These are phyloP conservation scores for Quercus dentata DNA, from an alignment of 306 rosid species.

Conservation along the genomic window DNA sequence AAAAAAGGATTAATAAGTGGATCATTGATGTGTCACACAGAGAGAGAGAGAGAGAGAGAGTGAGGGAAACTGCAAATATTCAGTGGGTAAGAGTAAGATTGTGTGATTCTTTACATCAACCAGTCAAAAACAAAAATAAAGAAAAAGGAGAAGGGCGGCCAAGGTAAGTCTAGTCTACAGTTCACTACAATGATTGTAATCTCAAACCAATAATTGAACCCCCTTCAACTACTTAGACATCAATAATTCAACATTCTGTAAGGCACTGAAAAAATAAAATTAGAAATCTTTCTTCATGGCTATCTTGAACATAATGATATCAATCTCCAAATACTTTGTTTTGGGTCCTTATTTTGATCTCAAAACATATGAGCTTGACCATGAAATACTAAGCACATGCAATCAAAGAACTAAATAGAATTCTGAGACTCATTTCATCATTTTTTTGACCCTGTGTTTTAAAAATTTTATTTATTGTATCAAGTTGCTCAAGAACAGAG, in stretches of 20 bases:
- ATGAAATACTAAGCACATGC: not conserved
- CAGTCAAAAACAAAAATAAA: constrained; percentile 12
- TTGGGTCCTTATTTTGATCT: not conserved
- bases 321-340: not conserved
- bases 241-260: constrained; percentile 45
- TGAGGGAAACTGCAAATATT: not conserved
- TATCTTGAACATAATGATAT: not conserved
- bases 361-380: not conserved
- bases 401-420: not conserved
- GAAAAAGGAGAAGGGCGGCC: constrained; percentile 30
- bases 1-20: not conserved
- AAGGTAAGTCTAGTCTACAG: constrained; percentile 54
- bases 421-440: not conserved
- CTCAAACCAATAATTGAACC: constrained; percentile 64
- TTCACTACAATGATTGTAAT: constrained; percentile 56
- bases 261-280: not conserved
- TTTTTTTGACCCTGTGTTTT: not conserved
- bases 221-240: constrained; percentile 29
- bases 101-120: constrained; percentile 12
- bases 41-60: not conserved
- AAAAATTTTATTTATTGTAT: not conserved
- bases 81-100: not conserved
- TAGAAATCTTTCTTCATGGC: not conserved
- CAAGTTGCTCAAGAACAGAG: no score
- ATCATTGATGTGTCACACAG: not conserved